Evolutionary conservation across 345 rosid genomes (phyloP), one percentile per base, ranked within the genome.

Genomic region (Turnera subulata): DNA sequence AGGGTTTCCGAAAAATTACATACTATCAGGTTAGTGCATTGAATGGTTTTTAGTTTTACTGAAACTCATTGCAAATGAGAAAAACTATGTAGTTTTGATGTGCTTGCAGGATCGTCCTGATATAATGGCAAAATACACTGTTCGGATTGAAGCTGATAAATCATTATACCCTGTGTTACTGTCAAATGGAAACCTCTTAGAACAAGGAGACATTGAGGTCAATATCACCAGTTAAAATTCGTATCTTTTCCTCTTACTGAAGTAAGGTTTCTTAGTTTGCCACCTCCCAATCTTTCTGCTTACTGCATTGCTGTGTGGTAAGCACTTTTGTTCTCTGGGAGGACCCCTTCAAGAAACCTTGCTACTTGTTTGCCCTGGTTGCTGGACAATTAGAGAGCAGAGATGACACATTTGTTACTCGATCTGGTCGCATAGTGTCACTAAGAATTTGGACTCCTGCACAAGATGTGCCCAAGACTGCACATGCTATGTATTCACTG

Each of bases 311-410:
- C 77, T 90, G 99, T 90, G 87, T 53, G 96, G 92, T 32, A 79
- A 70, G 70, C 99, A 93, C 80, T 93, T 71, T 73, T 90, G 78
- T n/a, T 70, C 65, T 87, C 21, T 93, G 99, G 99, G 95, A 94
- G 73, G 97, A 94, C 59, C 99, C 97, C 51, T 93, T 85, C 76
- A 88, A 87, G 96, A 93, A 90, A 62, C 97, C 99, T 0, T 85
- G 90, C 76, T 94, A 94, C 73, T 83, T 94, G 70, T 90, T 94
- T 73, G 99, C 97, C 37, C 69, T 90, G 46, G 99, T 93, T 60
- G 97, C 97, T 40, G 99, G 99, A 56, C 84, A 70, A 70, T 67
- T 93, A 71, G 83, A 73, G 71, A 93, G 99, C 73, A 84, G 99
- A 73, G 96, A 87, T 74, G 99, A 93, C 65, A 61, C 70, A 12